Base-by-base conservation (phyloP, 2,329 filamentous ascomycete genomes). In the Mycosphaerelloides madeirae region DNA sequence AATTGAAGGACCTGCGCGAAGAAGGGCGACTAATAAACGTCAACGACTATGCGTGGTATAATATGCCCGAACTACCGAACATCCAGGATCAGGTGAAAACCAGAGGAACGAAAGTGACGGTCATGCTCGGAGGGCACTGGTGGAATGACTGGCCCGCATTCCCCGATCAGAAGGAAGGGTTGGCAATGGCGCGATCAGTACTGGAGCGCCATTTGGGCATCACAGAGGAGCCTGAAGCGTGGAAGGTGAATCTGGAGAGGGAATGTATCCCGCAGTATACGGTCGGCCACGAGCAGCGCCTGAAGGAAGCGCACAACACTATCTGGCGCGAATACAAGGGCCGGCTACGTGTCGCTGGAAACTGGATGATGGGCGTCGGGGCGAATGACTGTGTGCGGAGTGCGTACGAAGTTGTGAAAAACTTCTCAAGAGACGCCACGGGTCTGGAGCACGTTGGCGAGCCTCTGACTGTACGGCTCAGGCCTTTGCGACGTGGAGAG, bases 61-160 rank as follows among this genome's bases (percentile, higher is more conserved):
- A 64, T 34, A 57, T 61, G 49, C 60, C 60, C 25, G 41, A 57
- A 6, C 44, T 43, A 25, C 60, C 61, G 1, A 56, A 59, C 22
- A 45, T 53, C 9, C 63, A 66, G 40, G 63, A 66, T 41, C 42
- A 54, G 8, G 57, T 65, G 52, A 77, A 78, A 14, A 69, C 73
- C n/a, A 60, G 66, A 38, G 77, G 75, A 18, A 95, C 88, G 12
- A 95, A 95, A 65, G 68, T 97, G 41, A 95, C 91, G 13, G 86
- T 97, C 56, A 95, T 98, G 81, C 73, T 98, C 44, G 93, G 93
- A 47, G 93, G 93, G 1, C 89, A 96, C 68, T 88, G 87, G 78
- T 97, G 87, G 87, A 76, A 88, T 63, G 77, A 72, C 46, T 81
- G 76, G 71, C 60, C 66, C 2, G 68, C 72, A 31, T 79, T 79